Conservation (phyloP, 2,329 filamentous ascomycete species). For the Ophiobolus disseminans region DNA sequence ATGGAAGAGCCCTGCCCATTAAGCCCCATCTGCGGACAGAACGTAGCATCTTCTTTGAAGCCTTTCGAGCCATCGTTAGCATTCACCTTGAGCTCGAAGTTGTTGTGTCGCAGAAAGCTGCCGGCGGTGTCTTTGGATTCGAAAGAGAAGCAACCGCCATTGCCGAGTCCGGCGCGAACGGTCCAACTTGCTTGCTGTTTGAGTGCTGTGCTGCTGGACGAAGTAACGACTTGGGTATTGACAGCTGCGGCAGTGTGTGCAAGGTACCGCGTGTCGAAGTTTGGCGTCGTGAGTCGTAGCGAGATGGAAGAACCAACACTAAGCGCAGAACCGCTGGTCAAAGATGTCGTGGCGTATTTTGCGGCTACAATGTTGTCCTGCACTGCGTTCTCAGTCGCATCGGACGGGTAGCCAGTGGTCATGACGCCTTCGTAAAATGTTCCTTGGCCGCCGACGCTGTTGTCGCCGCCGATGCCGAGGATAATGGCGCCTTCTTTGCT, state of each 20-base stretch:
- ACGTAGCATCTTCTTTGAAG: slow-evolving; percentile 68
- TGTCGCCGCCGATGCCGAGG: slow-evolving; percentile 75
- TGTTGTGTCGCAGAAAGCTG: slow-evolving; percentile 64
- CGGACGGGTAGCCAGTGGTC: slow-evolving; percentile 67
- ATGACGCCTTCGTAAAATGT: slow-evolving; percentile 72
- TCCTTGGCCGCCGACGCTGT: slow-evolving; percentile 65
- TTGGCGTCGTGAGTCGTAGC: slow-evolving; percentile 62
- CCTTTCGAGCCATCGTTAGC: slow-evolving; percentile 63
- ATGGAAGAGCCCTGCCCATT: slow-evolving; percentile 61
- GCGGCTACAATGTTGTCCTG: slow-evolving; percentile 68
- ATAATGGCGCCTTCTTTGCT: slow-evolving; percentile 70
- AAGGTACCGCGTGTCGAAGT: slow-evolving; percentile 63
- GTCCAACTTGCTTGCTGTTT: slow-evolving; percentile 66
- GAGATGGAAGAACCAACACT: slow-evolving; percentile 61
- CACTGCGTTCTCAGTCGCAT: slow-evolving; percentile 64
- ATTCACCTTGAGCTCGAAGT: slow-evolving; percentile 60
- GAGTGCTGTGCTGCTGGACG: slow-evolving; percentile 58
- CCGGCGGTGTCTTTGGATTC: slow-evolving; percentile 66
- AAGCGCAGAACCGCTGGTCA: slow-evolving; percentile 59
- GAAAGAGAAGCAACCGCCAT: slow-evolving; percentile 66
- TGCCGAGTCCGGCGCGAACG: slow-evolving; percentile 63
- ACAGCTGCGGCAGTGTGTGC: slow-evolving; percentile 60
- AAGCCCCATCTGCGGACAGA: slow-evolving; percentile 63
- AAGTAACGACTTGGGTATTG: slow-evolving; percentile 63
- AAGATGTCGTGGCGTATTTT: slow-evolving; percentile 58